phyloP scores from a whole-genome alignment of 176 grass and related monocot species.

The Rhynchospora tenuis region DNA sequence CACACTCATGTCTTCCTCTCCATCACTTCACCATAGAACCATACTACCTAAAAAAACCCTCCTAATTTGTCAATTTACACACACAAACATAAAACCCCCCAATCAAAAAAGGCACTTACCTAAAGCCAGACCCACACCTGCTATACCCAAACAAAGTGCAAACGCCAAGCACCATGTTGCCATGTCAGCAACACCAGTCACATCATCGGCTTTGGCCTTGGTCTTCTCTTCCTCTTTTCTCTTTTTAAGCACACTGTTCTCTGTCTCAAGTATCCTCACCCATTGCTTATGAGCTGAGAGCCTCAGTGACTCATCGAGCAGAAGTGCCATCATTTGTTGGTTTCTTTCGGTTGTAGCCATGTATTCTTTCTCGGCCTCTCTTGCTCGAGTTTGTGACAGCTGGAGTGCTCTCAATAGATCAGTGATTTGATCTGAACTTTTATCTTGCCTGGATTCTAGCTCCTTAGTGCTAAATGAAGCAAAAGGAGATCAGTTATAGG shows the following conservation, averaged over 20 bases:
- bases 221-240: constrained; percentile 7
- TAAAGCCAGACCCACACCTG: constrained; percentile 61
- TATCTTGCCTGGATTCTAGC: neutral
- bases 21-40: neutral
- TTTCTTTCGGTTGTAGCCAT: constrained; percentile 36
- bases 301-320: constrained; percentile 60
- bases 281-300: constrained; percentile 80
- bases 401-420: constrained; percentile 62
- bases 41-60: neutral
- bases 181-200: neutral
- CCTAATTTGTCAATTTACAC: constrained; percentile 15
- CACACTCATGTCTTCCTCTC: neutral
- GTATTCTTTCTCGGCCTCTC: constrained; percentile 70
- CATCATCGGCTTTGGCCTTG: constrained; percentile 3
- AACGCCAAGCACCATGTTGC: constrained; percentile 66
- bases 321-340: constrained; percentile 42
- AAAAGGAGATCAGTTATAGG: neutral
- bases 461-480: neutral
- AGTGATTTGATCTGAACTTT: constrained; percentile 31
- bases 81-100: neutral
- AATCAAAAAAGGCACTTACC: constrained; percentile 56
- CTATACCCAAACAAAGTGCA: constrained; percentile 76
- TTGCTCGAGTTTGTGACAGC: constrained; percentile 87
- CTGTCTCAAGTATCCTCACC: constrained; percentile 74
- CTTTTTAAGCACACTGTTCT: constrained; percentile 48